These are phyloP conservation scores for Diutina catenulata DNA, from an alignment of 1,139 yeast species.

Conservation along the genomic window DNA sequence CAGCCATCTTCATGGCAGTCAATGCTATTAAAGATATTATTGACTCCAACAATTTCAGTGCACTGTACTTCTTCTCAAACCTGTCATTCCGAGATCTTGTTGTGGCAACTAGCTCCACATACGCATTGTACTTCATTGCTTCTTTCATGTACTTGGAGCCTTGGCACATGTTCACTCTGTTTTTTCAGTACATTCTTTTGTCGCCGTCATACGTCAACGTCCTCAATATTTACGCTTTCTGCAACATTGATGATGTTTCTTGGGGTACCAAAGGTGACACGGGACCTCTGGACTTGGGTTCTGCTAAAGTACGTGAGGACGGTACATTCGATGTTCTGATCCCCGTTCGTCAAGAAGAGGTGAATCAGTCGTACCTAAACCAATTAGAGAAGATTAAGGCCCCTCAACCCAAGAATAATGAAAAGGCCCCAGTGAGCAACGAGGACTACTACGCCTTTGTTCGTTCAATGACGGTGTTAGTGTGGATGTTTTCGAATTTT, in stretches of 20 bases:
- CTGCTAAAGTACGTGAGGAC: conserved; percentile 53
- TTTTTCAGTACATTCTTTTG: conserved; percentile 1
- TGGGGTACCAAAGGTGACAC: conserved; percentile 11
- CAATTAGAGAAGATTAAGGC: conserved; percentile 49
- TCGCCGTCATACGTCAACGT: conserved; percentile 4
- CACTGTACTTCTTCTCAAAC: background rate
- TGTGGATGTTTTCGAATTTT: conserved; percentile 73
- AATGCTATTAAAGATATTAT: background rate
- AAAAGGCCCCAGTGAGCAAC: conserved; percentile 16
- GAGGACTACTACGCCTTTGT: conserved; percentile 73
- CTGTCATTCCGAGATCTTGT: conserved; percentile 5
- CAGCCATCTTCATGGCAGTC: conserved; percentile 38
- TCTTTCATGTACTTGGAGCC: conserved; percentile 4
- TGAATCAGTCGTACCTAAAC: conserved; percentile 46
- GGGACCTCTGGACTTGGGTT: conserved; percentile 34
- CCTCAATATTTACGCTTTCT: conserved; percentile 5
- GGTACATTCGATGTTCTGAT: conserved; percentile 58
- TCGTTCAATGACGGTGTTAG: conserved; percentile 67
- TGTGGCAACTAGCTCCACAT: conserved; percentile 1
- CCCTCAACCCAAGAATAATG: conserved; percentile 7
- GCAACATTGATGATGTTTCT: conserved; percentile 4
- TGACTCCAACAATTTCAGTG: background rate
- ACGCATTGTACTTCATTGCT: conserved; percentile 3
- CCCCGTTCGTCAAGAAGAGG: conserved; percentile 49
- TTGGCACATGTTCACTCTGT: conserved; percentile 5